Evolutionary conservation across 2,329 filamentous ascomycete species (phyloP), one percentile per base, ranked within the genome.

Genomic region (Scedosporium minutisporum): DNA sequence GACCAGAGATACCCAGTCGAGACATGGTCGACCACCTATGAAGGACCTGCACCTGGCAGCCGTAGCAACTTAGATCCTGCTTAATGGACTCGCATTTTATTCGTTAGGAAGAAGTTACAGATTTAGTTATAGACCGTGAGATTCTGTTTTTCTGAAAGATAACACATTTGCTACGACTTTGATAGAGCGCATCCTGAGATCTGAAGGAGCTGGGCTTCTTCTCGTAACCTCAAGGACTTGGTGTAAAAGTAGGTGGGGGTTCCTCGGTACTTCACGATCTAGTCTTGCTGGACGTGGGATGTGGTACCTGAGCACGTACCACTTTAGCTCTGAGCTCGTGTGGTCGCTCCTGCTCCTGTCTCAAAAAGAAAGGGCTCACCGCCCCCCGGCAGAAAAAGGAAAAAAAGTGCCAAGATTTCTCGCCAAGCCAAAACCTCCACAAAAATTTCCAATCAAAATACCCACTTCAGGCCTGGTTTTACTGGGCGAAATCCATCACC

Each of bases 401-500:
- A 55, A 55, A 61, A n/a, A 42, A 25, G 60, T n/a, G 60, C 60
- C 60, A 57, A 62, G 60, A 58, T 57, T 57, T 58, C 33, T 9
- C 18, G 44, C 60, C 51, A 29, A 53, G 41, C 14, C 29, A n/a
- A 38, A 16, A 33, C 61, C 46, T 33, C 48, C 60, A 61, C 60
- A 61, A 61, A 61, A 61, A 57, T 61, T 61, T 61, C 60, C 59
- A 61, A 53, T 61, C 59, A 29, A 61, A 61, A 61, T 18, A 27
- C 33, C 51, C 51, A 23, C 51, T 27, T 3, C 51, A 6, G 12
- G 18, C 51, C 7, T 23, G 18, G 33, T 38, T 38, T 38, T 38
- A 38, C 33, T 38, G 33, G 33, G 33, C 10, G 33, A 38, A 55
- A 27, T 14, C 51, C 18, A 27, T 55, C 51, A 55, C 51, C 51